Evolutionary conservation across 345 rosid genomes (phyloP), one percentile per base, ranked within the genome.

Genomic region (Eucalyptus melliodora): DNA sequence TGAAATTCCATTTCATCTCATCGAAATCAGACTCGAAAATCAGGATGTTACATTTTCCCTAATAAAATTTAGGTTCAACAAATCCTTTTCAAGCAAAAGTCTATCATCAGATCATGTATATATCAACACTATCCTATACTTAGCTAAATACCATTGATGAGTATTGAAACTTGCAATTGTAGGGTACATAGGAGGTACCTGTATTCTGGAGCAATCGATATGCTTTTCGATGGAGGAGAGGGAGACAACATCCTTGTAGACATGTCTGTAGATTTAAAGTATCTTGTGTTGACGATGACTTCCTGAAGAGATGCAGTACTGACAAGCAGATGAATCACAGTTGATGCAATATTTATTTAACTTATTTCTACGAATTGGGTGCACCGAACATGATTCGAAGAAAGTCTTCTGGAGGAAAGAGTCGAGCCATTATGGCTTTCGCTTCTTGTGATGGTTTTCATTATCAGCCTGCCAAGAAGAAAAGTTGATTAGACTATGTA

Each of bases 191-290:
- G 42, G 51, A 51, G 19, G 55, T 89, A 93, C 94, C 92, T 92
- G 94, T 88, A 92, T 92, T 15, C 67, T 81, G 50, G 92, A 89
- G 86, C 95, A 94, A 42, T 94, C 93, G 21, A 93, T 80, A 65
- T 90, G 86, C 87, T 90, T 92, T 15, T 91, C 93, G 83, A 93
- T 88, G 40, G 92, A 77, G 60, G 16, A 45, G 51, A 92, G 92
- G 30, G 92, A 90, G 5, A 94, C 93, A 53, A 92, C 93, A 87
- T 92, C 94, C 90, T 91, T 92, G 86, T 91, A 94, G 44, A 92
- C 92, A 90, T 92, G 95, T 44, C 95, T 89, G 45, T 92, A 94
- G 81, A 94, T 89, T 88, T 94, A 88, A 44, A 94, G 92, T n/a
- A 92, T 89, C 88, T 90, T 92, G 92, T 94, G 95, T 27, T 89